phyloP scores from a whole-genome alignment of 129 eudicot genomes.

The Pseudognaphalium luteoalbum region DNA sequence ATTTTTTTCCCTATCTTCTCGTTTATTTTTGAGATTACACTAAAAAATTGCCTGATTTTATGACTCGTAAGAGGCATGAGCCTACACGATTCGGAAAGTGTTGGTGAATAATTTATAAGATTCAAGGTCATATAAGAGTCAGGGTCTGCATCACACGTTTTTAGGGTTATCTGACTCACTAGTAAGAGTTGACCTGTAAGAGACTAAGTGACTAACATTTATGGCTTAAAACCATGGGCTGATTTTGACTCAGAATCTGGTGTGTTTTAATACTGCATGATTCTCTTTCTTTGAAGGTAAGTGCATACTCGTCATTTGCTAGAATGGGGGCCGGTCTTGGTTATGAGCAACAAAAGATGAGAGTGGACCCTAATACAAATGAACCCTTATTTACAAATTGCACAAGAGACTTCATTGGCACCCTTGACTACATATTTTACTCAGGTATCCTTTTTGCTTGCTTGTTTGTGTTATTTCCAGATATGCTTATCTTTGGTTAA shows the following conservation, averaged over 20 bases:
- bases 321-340: conserved; percentile 49
- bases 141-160: not conserved
- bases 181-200: not conserved
- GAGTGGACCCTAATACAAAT: conserved; percentile 69
- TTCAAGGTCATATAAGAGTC: not conserved
- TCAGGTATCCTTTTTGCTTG: conserved; percentile 48
- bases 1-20: not conserved
- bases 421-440: conserved; percentile 79
- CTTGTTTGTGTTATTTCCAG: not conserved
- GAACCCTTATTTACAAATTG: conserved; percentile 79
- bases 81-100: not conserved
- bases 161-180: not conserved
- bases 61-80: not conserved
- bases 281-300: conserved; percentile 46
- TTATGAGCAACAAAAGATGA: conserved; percentile 66
- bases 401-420: conserved; percentile 80
- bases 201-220: not conserved
- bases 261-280: not conserved
- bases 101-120: too few relatives aligned
- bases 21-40: too few relatives aligned
- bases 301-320: conserved; percentile 80
- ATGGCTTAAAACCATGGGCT: conserved; percentile 11
- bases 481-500: too few relatives aligned
- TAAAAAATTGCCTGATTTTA: not conserved
- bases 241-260: not conserved